phyloP scores from a whole-genome alignment of 2,329 filamentous ascomycete species.

The Diplodia scrobiculata region DNA sequence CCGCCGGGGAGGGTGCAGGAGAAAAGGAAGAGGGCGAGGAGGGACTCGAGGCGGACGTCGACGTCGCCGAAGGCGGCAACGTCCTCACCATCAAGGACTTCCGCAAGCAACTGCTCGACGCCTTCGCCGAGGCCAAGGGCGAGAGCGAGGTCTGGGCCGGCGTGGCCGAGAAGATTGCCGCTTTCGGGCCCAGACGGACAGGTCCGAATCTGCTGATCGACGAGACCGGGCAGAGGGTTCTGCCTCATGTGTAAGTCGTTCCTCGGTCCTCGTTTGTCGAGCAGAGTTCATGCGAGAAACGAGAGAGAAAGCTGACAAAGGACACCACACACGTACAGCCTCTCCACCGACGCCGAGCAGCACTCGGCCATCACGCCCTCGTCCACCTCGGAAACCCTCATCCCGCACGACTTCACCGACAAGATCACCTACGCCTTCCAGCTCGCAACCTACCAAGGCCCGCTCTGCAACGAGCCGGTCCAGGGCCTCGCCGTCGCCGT shows the following conservation, averaged over 20 bases:
- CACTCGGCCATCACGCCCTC: slow-evolving; percentile 39
- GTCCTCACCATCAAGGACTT: slow-evolving; percentile 74
- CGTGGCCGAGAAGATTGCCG: slow-evolving; percentile 76
- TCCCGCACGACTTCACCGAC: slow-evolving; percentile 74
- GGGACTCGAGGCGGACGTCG: slow-evolving; percentile 49
- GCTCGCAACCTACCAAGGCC: slow-evolving; percentile 82
- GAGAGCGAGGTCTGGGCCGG: slow-evolving; percentile 76
- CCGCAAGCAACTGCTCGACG: slow-evolving; percentile 67
- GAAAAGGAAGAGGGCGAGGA: slow-evolving; percentile 52
- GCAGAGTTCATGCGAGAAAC: background rate
- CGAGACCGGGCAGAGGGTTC: slow-evolving; percentile 57
- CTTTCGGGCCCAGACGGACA: slow-evolving; percentile 81
- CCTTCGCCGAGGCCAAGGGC: slow-evolving; percentile 71
- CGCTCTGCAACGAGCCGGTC: slow-evolving; percentile 87
- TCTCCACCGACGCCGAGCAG: slow-evolving; percentile 29
- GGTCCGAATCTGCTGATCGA: slow-evolving; percentile 92
- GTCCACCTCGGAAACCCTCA: slow-evolving; percentile 45
- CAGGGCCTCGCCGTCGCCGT: slow-evolving; percentile 91
- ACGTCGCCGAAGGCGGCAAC: slow-evolving; percentile 60
- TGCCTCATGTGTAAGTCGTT: slow-evolving; percentile 50
- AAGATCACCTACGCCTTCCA: slow-evolving; percentile 95
- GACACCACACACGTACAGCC: slow-evolving; percentile 9
- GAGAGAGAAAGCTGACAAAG: background rate
- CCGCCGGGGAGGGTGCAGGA: slow-evolving; percentile 41
- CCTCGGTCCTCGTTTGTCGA: background rate